Evolutionary conservation across 768 basidiomycete genomes (phyloP).

Genomic region (Xerocomus spinulosus): DNA sequence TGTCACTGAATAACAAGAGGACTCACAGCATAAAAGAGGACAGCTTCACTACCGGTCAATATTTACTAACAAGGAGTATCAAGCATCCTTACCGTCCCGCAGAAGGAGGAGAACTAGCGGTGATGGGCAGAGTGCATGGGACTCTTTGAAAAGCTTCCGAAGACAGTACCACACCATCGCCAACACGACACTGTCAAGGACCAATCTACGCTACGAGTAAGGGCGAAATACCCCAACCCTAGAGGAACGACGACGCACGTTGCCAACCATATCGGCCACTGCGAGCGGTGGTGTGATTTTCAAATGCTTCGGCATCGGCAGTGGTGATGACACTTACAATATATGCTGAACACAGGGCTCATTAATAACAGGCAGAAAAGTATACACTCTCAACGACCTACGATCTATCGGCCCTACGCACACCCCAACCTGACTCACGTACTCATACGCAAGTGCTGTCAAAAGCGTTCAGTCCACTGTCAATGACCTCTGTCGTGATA

Average conservation of each 20-base stretch:
- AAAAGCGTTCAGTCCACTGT: not conserved
- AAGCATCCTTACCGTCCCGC: constrained; percentile 6
- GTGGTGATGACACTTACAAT: not conserved
- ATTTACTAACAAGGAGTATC: not conserved
- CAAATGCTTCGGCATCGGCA: not conserved
- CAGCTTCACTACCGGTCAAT: constrained; percentile 1
- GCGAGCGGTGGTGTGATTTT: not conserved
- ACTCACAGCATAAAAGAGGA: constrained; percentile 5
- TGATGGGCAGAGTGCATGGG: not conserved
- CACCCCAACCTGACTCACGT: not conserved
- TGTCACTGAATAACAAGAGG: too few species aligned
- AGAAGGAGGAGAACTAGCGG: constrained; percentile 1
- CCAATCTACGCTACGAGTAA: not conserved
- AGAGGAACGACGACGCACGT: not conserved
- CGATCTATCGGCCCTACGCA: not conserved
- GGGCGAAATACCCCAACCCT: not conserved
- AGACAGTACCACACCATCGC: constrained; percentile 2
- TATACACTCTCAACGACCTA: not conserved
- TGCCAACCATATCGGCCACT: constrained; percentile 1
- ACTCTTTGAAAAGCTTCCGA: not conserved
- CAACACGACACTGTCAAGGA: constrained; percentile 1
- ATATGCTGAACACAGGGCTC: not conserved
- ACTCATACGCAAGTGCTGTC: not conserved
- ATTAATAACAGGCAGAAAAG: not conserved
- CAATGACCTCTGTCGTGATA: not conserved